These are phyloP conservation scores for Cyclostephanos tholiformis DNA, from an alignment of 108 stramenopile genomes.

Conservation along the genomic window DNA sequence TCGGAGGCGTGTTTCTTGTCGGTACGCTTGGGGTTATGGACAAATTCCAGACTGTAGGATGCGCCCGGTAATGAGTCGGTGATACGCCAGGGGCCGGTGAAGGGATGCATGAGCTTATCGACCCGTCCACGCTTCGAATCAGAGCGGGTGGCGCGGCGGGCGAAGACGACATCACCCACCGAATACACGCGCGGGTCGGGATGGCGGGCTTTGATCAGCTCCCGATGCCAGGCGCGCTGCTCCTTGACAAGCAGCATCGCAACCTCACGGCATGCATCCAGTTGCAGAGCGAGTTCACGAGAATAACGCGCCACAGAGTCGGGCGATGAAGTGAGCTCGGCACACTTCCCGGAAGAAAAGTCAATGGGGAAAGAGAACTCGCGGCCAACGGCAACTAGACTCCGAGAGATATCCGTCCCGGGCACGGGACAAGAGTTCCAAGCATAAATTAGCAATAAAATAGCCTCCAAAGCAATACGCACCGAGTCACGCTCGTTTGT, in stretches of 20 bases:
- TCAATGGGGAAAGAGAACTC: constrained; percentile 42
- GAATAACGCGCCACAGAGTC: too few species aligned
- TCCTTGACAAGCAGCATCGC: too few species aligned
- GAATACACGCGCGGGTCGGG: background rate
- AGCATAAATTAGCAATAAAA: background rate
- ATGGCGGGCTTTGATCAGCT: constrained; percentile 5
- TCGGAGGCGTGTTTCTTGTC: constrained; percentile 21
- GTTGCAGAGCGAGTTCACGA: too few species aligned
- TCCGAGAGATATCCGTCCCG: background rate
- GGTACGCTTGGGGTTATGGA: background rate
- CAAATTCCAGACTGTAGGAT: background rate
- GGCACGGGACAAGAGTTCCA: constrained; percentile 28
- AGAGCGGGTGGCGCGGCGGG: background rate
- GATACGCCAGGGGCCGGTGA: constrained; percentile 22
- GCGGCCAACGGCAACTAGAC: constrained; percentile 13
- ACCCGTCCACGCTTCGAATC: background rate
- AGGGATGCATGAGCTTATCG: background rate
- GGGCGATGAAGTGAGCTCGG: constrained; percentile 7
- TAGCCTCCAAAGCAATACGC: background rate
- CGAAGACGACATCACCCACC: background rate
- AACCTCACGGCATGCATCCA: too few species aligned
- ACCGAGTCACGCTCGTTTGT: constrained; percentile 9
- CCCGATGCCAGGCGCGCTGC: constrained; percentile 6
- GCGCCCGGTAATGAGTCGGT: background rate
- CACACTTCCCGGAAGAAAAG: constrained; percentile 1